phyloP scores from a whole-genome alignment of 148 eudicot species.

The Persicaria maculosa region DNA sequence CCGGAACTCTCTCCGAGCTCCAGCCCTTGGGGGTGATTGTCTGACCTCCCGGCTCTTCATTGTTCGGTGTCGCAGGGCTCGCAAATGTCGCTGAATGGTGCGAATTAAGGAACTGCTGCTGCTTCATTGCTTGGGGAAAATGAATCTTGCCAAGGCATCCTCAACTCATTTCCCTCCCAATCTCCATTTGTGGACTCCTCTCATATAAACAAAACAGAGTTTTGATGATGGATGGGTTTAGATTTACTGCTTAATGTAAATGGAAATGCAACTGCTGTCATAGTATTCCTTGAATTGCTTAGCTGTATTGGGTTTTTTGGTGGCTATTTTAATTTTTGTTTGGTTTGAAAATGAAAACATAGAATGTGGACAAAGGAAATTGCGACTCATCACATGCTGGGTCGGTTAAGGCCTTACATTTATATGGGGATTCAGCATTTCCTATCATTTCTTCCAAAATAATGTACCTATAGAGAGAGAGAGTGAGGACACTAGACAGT shows the following conservation, averaged over 20 bases:
- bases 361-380: conserved; percentile 8
- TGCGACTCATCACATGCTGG: conserved; percentile 7
- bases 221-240: not conserved
- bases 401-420: conserved; percentile 2
- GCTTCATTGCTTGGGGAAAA: not conserved
- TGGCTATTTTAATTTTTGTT: not conserved
- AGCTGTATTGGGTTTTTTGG: not conserved
- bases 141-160: not conserved
- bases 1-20: conserved; percentile 77
- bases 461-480: not conserved
- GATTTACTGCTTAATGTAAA: not conserved
- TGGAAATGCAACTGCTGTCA: not conserved
- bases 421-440: too few relatives aligned
- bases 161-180: not conserved
- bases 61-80: not conserved
- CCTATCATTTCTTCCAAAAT: not conserved
- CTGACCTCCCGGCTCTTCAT: not conserved
- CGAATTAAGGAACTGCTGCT: not conserved
- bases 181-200: not conserved
- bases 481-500: not conserved
- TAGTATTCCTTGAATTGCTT: conserved; percentile 4
- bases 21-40: conserved; percentile 42
- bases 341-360: not conserved
- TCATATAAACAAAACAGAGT: not conserved
- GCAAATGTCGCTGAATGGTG: conserved; percentile 4